Evolutionary conservation across 768 basidiomycete species (phyloP).

Genomic region (Suillus subalutaceus): DNA sequence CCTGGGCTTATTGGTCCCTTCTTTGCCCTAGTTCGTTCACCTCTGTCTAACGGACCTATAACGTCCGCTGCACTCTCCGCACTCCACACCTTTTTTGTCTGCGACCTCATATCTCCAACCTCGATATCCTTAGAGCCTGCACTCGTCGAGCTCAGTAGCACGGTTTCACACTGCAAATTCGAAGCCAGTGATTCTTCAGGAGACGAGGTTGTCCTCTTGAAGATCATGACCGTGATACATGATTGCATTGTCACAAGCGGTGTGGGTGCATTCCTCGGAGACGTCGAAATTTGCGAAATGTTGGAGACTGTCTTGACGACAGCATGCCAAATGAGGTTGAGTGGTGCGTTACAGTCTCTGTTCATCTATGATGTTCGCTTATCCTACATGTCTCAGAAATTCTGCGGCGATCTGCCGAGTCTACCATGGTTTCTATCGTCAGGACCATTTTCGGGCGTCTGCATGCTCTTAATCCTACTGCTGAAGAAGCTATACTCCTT

Average conservation of each 20-base stretch:
- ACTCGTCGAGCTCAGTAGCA: constrained; percentile 81
- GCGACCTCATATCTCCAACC: constrained; percentile 64
- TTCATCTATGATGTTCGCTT: constrained; percentile 16
- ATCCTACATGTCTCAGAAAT: constrained; percentile 57
- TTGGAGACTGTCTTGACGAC: constrained; percentile 96
- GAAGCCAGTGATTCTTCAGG: constrained; percentile 97
- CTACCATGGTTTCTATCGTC: constrained; percentile 86
- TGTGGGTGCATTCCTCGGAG: constrained; percentile 76
- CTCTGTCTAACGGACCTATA: constrained; percentile 94
- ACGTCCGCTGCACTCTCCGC: constrained; percentile 92
- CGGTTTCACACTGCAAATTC: constrained; percentile 96
- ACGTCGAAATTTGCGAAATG: constrained; percentile 97
- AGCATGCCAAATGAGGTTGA: constrained; percentile 95
- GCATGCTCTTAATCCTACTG: constrained; percentile 60
- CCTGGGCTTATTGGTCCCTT: constrained; percentile 80
- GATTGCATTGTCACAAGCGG: constrained; percentile 70
- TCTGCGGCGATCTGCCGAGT: constrained; percentile 84
- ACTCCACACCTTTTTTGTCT: constrained; percentile 86
- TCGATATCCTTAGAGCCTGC: constrained; percentile 63
- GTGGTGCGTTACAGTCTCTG: constrained; percentile 59
- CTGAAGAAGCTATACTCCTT: constrained; percentile 68
- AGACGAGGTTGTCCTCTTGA: constrained; percentile 93
- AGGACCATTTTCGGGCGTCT: constrained; percentile 80
- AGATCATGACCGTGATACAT: constrained; percentile 88
- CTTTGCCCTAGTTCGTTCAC: constrained; percentile 90